A percentile compares a stretch with the other conserved stretches of the same genome.
These are phyloP conservation scores for Phytophthora capsici DNA, from an alignment of 352 stramenopile genomes.

Conservation along the genomic window DNA sequence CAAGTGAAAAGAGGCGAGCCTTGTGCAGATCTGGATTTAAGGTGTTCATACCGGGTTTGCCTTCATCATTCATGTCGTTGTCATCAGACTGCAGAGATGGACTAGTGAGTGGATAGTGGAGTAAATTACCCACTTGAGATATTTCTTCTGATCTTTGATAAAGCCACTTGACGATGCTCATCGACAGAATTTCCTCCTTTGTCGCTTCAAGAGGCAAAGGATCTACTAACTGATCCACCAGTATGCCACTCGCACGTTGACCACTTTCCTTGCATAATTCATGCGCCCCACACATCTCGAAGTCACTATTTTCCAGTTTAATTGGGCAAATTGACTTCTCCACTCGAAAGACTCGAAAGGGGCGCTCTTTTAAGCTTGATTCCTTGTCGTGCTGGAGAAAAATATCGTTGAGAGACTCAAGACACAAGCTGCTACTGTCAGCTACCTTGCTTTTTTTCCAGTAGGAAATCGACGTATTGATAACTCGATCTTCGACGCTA, in stretches of 20 bases:
- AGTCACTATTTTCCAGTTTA: slow-evolving; percentile 10
- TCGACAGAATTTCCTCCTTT: slow-evolving; percentile 15
- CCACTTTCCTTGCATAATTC: slow-evolving; percentile 18
- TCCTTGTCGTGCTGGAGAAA: background rate
- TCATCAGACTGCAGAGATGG: slow-evolving; percentile 7
- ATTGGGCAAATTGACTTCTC: slow-evolving; percentile 24
- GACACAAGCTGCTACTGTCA: slow-evolving; percentile 7
- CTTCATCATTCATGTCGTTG: background rate
- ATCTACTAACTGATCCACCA: slow-evolving; percentile 11
- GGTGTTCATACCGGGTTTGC: background rate
- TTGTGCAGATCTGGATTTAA: slow-evolving; percentile 42
- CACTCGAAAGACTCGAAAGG: slow-evolving; percentile 30
- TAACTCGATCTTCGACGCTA: slow-evolving; percentile 18
- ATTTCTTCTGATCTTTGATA: slow-evolving; percentile 27
- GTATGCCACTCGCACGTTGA: slow-evolving; percentile 9
- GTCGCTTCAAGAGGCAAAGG: slow-evolving; percentile 9
- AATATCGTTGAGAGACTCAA: slow-evolving; percentile 12
- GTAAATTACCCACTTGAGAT: slow-evolving; percentile 28
- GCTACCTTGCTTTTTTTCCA: slow-evolving; percentile 1
- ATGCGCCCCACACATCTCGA: slow-evolving; percentile 20
- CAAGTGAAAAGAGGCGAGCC: slow-evolving; percentile 38
- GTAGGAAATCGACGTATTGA: slow-evolving; percentile 22
- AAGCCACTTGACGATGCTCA: slow-evolving; percentile 35
- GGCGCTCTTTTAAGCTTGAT: background rate
- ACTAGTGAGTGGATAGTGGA: slow-evolving; percentile 28